Evolutionary conservation across 2,329 filamentous ascomycete species (phyloP).

Genomic region (Apiospora kogelbergensis): DNA sequence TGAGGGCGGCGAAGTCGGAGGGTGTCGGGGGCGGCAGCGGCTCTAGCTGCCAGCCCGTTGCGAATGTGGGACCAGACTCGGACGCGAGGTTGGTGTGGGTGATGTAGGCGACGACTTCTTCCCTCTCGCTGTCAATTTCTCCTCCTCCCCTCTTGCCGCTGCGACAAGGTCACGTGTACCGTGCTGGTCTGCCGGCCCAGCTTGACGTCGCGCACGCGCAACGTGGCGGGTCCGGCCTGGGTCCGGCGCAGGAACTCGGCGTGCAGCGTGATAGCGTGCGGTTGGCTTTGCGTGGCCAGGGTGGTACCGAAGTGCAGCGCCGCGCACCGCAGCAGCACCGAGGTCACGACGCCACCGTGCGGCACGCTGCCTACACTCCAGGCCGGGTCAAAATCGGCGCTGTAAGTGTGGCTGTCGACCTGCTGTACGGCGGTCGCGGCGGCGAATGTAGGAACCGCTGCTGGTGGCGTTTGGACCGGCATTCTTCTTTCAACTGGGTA

Average conservation of each 20-base stretch:
- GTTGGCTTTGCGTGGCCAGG: conserved; percentile 29
- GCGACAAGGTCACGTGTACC: conserved; percentile 30
- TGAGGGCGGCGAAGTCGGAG: conserved; percentile 20
- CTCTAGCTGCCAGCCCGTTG: conserved; percentile 52
- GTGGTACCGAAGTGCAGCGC: conserved; percentile 30
- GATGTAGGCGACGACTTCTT: conserved; percentile 64
- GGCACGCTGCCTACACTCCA: conserved; percentile 50
- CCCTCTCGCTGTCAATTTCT: conserved; percentile 36
- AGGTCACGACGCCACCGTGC: conserved; percentile 69
- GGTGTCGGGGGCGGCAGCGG: conserved; percentile 29
- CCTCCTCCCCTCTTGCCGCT: conserved; percentile 12
- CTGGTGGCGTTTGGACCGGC: background rate
- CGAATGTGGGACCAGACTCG: conserved; percentile 53
- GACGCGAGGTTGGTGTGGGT: conserved; percentile 62
- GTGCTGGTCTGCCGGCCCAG: conserved; percentile 35
- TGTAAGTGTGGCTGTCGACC: conserved; percentile 14
- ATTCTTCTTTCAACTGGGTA: background rate
- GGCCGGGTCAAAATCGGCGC: conserved; percentile 2
- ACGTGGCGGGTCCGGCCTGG: conserved; percentile 24
- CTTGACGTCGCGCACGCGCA: conserved; percentile 31
- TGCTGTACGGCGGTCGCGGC: conserved; percentile 6
- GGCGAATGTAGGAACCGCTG: conserved; percentile 4
- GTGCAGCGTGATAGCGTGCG: conserved; percentile 30
- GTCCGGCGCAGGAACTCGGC: conserved; percentile 34
- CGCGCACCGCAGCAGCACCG: conserved; percentile 57